Evolutionary conservation across 2,329 filamentous ascomycete species (phyloP).

Genomic region (Xylariaceae sp.): DNA sequence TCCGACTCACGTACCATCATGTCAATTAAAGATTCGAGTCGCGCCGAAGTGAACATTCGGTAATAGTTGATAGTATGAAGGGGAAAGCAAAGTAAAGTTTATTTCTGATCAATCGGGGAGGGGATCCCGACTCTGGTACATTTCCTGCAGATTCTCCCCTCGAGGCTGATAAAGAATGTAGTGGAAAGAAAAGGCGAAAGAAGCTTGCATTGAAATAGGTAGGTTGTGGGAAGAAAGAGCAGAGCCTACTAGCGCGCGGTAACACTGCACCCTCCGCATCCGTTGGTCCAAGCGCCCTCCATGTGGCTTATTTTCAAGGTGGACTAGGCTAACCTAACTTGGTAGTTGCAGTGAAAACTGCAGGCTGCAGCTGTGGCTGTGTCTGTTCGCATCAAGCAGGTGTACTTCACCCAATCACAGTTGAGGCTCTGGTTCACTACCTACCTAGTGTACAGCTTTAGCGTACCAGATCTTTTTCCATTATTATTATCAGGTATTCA

Average conservation of each 20-base stretch:
- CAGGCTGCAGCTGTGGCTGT: conserved; percentile 18
- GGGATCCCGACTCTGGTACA: conserved; percentile 10
- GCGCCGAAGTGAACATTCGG: conserved; percentile 12
- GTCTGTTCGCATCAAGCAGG: not conserved
- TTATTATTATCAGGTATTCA: conserved; percentile 1
- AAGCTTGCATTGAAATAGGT: conserved; percentile 16
- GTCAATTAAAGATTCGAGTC: conserved; percentile 15
- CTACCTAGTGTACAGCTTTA: too few species aligned
- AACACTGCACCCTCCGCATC: not conserved
- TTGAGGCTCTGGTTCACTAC: not conserved
- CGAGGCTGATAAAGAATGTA: conserved; percentile 17
- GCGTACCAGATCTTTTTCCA: conserved; percentile 11
- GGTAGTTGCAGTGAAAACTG: too few species aligned
- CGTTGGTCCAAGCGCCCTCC: conserved; percentile 26
- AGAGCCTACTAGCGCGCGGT: not conserved
- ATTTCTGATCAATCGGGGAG: not conserved
- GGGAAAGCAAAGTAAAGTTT: not conserved
- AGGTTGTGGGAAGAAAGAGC: conserved; percentile 26
- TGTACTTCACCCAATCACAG: conserved; percentile 16
- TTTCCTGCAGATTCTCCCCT: conserved; percentile 13
- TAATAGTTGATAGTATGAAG: not conserved
- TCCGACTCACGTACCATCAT: conserved; percentile 23
- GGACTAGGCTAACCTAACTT: too few species aligned
- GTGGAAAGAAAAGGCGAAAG: conserved; percentile 11
- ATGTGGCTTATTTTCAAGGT: not conserved